Evolutionary conservation across 371 early-diverging fungal genomes (phyloP).

Genomic region (Smittium mucronatum): DNA sequence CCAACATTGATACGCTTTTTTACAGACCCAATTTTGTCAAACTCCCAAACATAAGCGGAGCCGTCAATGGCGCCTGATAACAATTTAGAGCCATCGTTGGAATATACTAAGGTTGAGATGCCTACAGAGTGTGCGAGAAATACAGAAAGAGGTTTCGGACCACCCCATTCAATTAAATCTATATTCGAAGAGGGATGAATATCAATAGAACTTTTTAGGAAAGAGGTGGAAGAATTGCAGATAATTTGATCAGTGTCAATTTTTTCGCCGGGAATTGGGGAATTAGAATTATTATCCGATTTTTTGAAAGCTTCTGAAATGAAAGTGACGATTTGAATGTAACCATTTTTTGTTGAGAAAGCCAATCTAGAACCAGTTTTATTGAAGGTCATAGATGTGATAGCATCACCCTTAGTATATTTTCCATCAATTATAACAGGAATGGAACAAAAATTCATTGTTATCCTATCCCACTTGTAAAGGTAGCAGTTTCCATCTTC

Average conservation of each 20-base stretch:
- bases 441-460: constrained; percentile 38
- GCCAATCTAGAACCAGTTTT: constrained; percentile 67
- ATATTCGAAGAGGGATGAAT: constrained; percentile 1
- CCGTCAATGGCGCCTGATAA: constrained; percentile 57
- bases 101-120: constrained; percentile 66
- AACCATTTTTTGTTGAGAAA: constrained; percentile 67
- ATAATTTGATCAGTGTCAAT: no score
- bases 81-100: constrained; percentile 52
- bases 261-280: neutral
- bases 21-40: constrained; percentile 24
- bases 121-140: constrained; percentile 60
- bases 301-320: constrained; percentile 20
- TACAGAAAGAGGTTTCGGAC: constrained; percentile 45
- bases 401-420: constrained; percentile 42
- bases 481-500: constrained; percentile 62
- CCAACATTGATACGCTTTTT: constrained; percentile 27
- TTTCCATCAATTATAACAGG: constrained; percentile 49
- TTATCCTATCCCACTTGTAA: constrained; percentile 55
- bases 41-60: constrained; percentile 42
- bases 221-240: neutral
- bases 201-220: neutral
- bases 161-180: constrained; percentile 26
- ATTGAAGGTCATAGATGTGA: constrained; percentile 59
- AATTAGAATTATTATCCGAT: neutral
- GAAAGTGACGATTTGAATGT: constrained; percentile 40